phyloP scores from a whole-genome alignment of 345 rosid species.

The Noccaea caerulescens region DNA sequence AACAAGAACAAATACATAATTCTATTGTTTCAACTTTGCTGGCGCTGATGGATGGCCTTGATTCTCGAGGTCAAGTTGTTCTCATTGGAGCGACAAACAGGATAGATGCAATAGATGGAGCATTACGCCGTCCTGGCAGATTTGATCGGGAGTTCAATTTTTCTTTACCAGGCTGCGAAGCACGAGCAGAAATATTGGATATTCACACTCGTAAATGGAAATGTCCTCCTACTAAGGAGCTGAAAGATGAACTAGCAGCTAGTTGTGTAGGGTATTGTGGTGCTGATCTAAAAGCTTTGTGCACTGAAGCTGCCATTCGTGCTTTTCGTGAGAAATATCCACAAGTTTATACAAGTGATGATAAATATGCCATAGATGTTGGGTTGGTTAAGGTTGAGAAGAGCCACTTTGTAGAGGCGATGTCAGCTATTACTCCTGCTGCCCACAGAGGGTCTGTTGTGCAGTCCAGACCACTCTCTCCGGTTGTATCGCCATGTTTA shows the following conservation, averaged over 20 bases:
- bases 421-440: slow-evolving; percentile 97
- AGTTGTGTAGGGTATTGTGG: slow-evolving; percentile 99
- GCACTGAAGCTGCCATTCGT: slow-evolving; percentile 99
- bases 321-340: slow-evolving; percentile 99
- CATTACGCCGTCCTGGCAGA: slow-evolving; percentile 98
- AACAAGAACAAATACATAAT: slow-evolving; percentile 99
- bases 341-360: slow-evolving; percentile 98
- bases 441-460: slow-evolving; percentile 97
- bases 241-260: slow-evolving; percentile 89
- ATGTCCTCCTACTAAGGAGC: slow-evolving; percentile 84
- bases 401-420: slow-evolving; percentile 90
- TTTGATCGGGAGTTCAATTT: slow-evolving; percentile 98
- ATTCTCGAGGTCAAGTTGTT: slow-evolving; percentile 99
- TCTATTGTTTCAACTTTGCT: slow-evolving; percentile 98
- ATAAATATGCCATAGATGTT: slow-evolving; percentile 92
- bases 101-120: slow-evolving; percentile 99
- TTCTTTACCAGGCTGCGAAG: slow-evolving; percentile 98
- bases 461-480: slow-evolving; percentile 93
- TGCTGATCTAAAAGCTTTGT: slow-evolving; percentile 95
- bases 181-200: slow-evolving; percentile 93
- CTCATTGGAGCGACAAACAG: slow-evolving; percentile 99
- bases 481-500: slow-evolving; percentile 91
- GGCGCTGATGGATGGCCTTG: slow-evolving; percentile 99
- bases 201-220: slow-evolving; percentile 99
- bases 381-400: slow-evolving; percentile 86